Evolutionary conservation across 179 eudicot species (phyloP).

Genomic region (Patellifolia procumbens): DNA sequence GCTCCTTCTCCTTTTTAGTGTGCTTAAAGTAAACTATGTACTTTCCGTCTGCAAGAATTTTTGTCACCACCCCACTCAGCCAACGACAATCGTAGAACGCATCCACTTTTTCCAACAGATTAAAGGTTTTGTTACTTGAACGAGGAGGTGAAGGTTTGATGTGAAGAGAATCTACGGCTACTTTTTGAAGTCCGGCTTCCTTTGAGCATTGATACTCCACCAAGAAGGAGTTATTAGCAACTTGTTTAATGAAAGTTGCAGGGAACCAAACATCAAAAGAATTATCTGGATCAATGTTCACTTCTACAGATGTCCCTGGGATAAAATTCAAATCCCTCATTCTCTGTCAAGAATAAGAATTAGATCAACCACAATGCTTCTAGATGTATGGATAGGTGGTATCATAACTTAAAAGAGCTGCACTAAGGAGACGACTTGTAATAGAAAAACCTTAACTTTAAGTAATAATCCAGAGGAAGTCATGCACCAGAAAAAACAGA

Average conservation of each 20-base stretch:
- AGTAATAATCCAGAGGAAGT: background rate
- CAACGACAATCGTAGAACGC: slow-evolving; percentile 58
- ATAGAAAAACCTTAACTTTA: slow-evolving; percentile 9
- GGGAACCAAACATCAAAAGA: slow-evolving; percentile 63
- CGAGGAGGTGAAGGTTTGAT: slow-evolving; percentile 64
- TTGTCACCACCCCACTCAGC: slow-evolving; percentile 71
- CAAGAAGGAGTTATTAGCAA: slow-evolving; percentile 36
- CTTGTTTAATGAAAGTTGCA: slow-evolving; percentile 43
- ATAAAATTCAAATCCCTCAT: slow-evolving; percentile 43
- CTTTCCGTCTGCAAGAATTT: slow-evolving; percentile 58
- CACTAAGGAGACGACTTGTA: slow-evolving; percentile 26
- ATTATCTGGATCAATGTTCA: slow-evolving; percentile 49
- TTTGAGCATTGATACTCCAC: slow-evolving; percentile 39
- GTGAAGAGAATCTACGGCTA: slow-evolving; percentile 44
- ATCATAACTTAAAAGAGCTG: slow-evolving; percentile 26
- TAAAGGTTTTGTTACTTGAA: slow-evolving; percentile 38
- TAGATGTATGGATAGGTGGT: slow-evolving; percentile 28
- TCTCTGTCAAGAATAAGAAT: slow-evolving; percentile 47
- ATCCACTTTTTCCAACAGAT: slow-evolving; percentile 65
- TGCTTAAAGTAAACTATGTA: slow-evolving; percentile 64
- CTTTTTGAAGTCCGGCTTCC: slow-evolving; percentile 35
- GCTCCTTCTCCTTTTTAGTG: slow-evolving; percentile 48
- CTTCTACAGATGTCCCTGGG: slow-evolving; percentile 58
- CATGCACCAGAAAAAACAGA: background rate
- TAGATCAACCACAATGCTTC: slow-evolving; percentile 37